phyloP scores from a whole-genome alignment of 2,329 filamentous ascomycete species.

The Apiospora marii region DNA sequence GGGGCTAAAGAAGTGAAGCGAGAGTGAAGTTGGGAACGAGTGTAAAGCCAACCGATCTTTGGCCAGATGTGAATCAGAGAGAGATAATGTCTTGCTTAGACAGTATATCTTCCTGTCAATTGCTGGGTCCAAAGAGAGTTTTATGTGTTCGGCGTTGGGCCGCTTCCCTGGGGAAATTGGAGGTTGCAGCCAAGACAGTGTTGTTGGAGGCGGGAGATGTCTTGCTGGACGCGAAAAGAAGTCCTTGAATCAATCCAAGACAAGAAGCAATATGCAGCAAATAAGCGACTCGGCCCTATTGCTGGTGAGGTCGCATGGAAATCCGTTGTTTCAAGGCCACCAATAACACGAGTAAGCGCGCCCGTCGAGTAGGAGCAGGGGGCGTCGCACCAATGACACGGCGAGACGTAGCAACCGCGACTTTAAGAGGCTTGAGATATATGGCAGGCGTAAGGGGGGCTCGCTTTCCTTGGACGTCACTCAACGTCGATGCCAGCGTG shows the following conservation, averaged over 20 bases:
- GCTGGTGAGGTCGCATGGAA: neutral
- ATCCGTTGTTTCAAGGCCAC: neutral
- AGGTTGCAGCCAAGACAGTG: neutral
- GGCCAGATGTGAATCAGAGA: neutral
- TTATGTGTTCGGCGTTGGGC: neutral
- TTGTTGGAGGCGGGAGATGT: neutral
- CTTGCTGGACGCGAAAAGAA: neutral
- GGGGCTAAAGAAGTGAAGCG: neutral
- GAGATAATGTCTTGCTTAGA: neutral
- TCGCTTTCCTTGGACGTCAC: too few species aligned
- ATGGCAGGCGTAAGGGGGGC: neutral
- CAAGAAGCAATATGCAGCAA: neutral
- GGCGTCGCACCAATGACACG: slow-evolving; percentile 2
- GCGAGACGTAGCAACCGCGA: neutral
- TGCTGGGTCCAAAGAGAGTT: neutral
- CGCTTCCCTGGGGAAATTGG: neutral
- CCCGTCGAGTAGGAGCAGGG: neutral
- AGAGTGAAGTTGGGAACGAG: neutral
- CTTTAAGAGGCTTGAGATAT: neutral
- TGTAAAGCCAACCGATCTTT: neutral
- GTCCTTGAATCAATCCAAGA: neutral
- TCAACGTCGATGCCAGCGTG: neutral
- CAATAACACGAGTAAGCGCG: slow-evolving; percentile 5
- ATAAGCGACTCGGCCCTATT: neutral
- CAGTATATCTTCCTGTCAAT: neutral